Percentiles rank a stretch among this genome's conserved stretches.
phyloP scores from a whole-genome alignment of 306 rosid genomes.

The Citrullus amarus region DNA sequence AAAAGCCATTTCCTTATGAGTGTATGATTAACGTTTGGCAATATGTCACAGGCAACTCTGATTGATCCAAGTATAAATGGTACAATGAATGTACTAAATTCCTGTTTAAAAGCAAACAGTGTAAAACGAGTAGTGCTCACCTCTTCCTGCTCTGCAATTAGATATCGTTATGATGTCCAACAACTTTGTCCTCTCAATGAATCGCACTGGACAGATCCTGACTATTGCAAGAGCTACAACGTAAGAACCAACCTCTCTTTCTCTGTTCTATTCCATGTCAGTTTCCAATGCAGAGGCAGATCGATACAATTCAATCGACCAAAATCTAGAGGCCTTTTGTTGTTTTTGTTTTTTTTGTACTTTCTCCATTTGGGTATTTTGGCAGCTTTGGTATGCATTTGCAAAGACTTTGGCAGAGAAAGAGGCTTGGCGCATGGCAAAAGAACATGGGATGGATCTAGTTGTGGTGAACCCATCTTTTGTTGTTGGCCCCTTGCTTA shows the following conservation, averaged over 20 bases:
- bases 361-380: background rate
- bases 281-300: background rate
- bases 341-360: too few relatives aligned
- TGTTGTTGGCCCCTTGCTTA: constrained; percentile 69
- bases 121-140: constrained; percentile 66
- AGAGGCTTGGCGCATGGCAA: constrained; percentile 65
- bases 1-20: background rate
- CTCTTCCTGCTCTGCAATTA: constrained; percentile 71
- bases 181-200: constrained; percentile 55
- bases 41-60: constrained; percentile 29
- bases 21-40: background rate
- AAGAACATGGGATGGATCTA: constrained; percentile 45
- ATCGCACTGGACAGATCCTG: constrained; percentile 66
- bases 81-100: constrained; percentile 48
- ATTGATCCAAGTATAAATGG: constrained; percentile 73
- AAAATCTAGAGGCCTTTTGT: background rate
- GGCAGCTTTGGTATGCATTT: constrained; percentile 82
- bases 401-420: constrained; percentile 66
- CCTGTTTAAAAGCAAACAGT: constrained; percentile 41
- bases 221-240: constrained; percentile 56
- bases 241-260: constrained; percentile 19
- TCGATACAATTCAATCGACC: background rate
- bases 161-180: constrained; percentile 51
- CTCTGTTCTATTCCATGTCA: background rate
- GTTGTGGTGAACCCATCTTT: constrained; percentile 75